Percentiles rank a stretch among this genome's conserved stretches.
Conservation (phyloP, 2,329 filamentous ascomycete species). For the Lachnellula occidentalis region DNA sequence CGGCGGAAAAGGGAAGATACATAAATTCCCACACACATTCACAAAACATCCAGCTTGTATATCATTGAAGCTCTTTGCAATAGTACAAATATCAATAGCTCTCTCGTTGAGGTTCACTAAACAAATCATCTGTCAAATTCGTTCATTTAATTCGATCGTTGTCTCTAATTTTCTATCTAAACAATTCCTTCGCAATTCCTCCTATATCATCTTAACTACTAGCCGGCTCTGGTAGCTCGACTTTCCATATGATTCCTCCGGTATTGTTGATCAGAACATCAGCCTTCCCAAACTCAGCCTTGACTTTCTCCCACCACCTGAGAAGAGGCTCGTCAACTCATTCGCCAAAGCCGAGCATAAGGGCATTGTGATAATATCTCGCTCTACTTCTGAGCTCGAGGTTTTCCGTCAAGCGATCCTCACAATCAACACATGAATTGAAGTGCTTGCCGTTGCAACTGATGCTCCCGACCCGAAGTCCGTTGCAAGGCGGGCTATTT, state of each 20-base stretch:
- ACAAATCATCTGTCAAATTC: background rate
- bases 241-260: conserved; percentile 4
- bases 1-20: background rate
- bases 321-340: too few species aligned
- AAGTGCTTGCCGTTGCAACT: too few species aligned
- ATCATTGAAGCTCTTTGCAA: background rate
- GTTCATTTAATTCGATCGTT: background rate
- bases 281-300: conserved; percentile 37
- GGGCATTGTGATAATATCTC: too few species aligned
- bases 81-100: background rate
- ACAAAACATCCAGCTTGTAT: background rate
- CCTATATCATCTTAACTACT: conserved; percentile 1
- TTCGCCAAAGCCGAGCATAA: too few species aligned
- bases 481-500: too few species aligned
- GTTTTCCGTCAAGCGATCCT: too few species aligned
- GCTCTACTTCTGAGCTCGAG: too few species aligned
- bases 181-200: conserved; percentile 3
- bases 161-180: too few species aligned
- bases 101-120: background rate
- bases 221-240: background rate
- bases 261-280: conserved; percentile 42
- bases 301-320: conserved; percentile 19
- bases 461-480: too few species aligned
- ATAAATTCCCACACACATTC: background rate
- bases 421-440: too few species aligned